These are phyloP conservation scores for Sporisorium scitamineum DNA, from an alignment of 1,284 basidiomycete species.

Conservation along the genomic window DNA sequence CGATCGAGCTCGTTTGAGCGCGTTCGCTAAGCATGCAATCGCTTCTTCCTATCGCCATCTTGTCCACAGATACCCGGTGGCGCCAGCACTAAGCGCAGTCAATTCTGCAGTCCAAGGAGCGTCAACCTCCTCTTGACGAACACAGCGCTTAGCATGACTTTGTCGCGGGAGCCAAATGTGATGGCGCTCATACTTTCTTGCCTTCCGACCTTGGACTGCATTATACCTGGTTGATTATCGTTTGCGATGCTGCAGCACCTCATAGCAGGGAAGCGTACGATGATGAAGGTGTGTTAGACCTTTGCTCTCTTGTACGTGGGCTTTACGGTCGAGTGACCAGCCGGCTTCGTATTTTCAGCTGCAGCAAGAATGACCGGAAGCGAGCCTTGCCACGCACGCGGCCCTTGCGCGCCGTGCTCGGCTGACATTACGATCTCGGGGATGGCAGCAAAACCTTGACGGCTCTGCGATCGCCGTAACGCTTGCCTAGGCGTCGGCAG, in stretches of 20 bases:
- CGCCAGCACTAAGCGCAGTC: background rate
- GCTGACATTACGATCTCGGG: too few relatives aligned
- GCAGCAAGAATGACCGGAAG: background rate
- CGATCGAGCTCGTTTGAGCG: conserved; percentile 66
- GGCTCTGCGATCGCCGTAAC: background rate
- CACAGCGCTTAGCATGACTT: background rate
- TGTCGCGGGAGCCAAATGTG: background rate
- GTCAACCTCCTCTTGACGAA: background rate
- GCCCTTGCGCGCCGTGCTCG: conserved; percentile 4
- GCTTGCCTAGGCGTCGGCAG: background rate
- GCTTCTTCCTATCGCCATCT: too few relatives aligned
- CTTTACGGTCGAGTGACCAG: background rate
- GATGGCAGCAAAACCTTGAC: background rate
- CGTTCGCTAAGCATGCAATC: conserved; percentile 45
- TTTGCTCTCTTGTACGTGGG: background rate
- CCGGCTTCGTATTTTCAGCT: conserved; percentile 8
- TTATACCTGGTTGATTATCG: background rate
- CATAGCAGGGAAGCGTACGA: background rate
- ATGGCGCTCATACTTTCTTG: background rate
- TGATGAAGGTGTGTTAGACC: background rate
- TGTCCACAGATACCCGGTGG: conserved; percentile 18
- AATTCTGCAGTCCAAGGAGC: background rate
- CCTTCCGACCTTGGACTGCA: background rate
- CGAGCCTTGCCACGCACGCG: background rate
- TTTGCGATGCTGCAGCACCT: background rate